Conservation (phyloP, 2,329 filamentous ascomycete genomes). For the Zarea fungicola region DNA sequence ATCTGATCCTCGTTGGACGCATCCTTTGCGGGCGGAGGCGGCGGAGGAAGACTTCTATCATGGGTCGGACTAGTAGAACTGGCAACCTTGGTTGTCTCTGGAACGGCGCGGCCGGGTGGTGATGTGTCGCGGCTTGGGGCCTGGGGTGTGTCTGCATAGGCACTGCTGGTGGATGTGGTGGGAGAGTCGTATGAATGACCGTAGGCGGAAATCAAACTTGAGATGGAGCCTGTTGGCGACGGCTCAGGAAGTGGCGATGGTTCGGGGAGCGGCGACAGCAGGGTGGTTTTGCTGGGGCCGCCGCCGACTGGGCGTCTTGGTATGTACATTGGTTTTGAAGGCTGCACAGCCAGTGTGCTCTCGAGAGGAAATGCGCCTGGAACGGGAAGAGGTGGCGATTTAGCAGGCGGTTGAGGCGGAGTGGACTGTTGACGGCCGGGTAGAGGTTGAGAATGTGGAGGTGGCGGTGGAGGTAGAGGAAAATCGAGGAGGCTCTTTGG, state of each 20-base stretch:
- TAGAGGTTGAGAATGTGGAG: constrained; percentile 20
- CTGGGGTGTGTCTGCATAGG: constrained; percentile 30
- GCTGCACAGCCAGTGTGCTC: constrained; percentile 13
- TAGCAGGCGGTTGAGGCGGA: constrained; percentile 16
- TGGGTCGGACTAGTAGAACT: neutral
- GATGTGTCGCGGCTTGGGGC: constrained; percentile 15
- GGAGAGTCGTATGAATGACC: constrained; percentile 41
- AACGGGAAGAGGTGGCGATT: constrained; percentile 12
- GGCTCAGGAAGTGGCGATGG: constrained; percentile 21
- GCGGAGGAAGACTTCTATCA: neutral
- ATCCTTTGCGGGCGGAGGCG: neutral
- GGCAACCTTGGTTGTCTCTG: too few relatives aligned
- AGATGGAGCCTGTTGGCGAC: constrained; percentile 46
- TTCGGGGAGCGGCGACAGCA: constrained; percentile 18
- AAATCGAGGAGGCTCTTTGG: constrained; percentile 21
- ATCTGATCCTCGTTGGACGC: constrained; percentile 15
- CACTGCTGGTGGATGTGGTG: constrained; percentile 37
- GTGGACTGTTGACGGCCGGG: constrained; percentile 17
- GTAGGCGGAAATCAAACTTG: constrained; percentile 52
- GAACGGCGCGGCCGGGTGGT: constrained; percentile 6
- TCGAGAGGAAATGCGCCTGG: constrained; percentile 11
- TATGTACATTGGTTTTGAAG: constrained; percentile 15
- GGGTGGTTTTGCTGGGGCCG: constrained; percentile 15
- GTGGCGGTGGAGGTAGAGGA: constrained; percentile 20
- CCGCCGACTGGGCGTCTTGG: constrained; percentile 21